phyloP scores from a whole-genome alignment of 805 yeast species.

The Tetrapisispora pingtungensis region DNA sequence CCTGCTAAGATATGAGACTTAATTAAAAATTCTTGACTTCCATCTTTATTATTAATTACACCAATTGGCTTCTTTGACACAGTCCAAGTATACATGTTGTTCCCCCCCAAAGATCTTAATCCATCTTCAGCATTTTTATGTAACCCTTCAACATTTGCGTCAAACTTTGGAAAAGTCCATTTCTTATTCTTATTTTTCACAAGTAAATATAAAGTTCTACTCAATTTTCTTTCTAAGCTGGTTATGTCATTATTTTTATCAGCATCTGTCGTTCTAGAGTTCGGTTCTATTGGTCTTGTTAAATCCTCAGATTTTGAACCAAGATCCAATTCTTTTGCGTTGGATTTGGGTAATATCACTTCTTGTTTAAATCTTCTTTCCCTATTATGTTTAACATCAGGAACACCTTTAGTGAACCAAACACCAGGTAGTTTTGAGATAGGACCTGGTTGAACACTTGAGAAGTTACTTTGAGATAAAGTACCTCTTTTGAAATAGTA shows the following conservation, averaged over 20 bases:
- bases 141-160: slow-evolving; percentile 41
- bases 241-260: slow-evolving; percentile 52
- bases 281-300: slow-evolving; percentile 57
- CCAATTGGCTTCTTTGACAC: slow-evolving; percentile 88
- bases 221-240: slow-evolving; percentile 69
- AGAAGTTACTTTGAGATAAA: slow-evolving; percentile 70
- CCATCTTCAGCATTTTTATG: slow-evolving; percentile 71
- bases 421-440: slow-evolving; percentile 62
- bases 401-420: slow-evolving; percentile 73
- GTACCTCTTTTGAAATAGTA: slow-evolving; percentile 87
- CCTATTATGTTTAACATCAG: slow-evolving; percentile 79
- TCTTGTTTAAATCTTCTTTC: slow-evolving; percentile 79
- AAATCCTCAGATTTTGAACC: slow-evolving; percentile 41
- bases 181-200: slow-evolving; percentile 36
- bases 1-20: slow-evolving; percentile 89
- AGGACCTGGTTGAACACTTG: slow-evolving; percentile 68
- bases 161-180: slow-evolving; percentile 81
- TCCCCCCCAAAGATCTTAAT: slow-evolving; percentile 62
- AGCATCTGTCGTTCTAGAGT: slow-evolving; percentile 67
- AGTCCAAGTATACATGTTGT: slow-evolving; percentile 69
- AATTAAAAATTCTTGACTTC: slow-evolving; percentile 51
- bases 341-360: slow-evolving; percentile 62
- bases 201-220: slow-evolving; percentile 69
- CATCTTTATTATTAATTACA: slow-evolving; percentile 37
- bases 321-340: slow-evolving; percentile 22